These are phyloP conservation scores for Ocimum tenuiflorum DNA, from an alignment of 257 asterid species.

Conservation along the genomic window DNA sequence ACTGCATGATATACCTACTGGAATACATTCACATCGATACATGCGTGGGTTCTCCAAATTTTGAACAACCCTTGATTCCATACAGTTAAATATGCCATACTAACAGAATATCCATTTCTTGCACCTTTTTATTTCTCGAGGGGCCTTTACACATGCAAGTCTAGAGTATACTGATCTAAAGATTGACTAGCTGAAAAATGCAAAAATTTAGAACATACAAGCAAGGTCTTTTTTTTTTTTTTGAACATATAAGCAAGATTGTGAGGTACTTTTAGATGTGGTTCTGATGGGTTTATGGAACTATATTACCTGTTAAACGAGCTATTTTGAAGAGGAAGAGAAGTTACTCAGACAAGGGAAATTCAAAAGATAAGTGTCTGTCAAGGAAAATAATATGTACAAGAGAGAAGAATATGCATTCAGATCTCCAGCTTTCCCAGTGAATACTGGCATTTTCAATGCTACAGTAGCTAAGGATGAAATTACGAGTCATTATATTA, in stretches of 20 bases:
- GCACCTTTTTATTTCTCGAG: not conserved
- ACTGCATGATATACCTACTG: not conserved
- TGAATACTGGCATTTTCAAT: no score
- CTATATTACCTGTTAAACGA: not conserved
- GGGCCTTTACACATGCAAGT: not conserved
- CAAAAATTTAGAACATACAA: no score
- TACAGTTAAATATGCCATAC: not conserved
- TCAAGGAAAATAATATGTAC: not conserved
- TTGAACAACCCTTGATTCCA: not conserved
- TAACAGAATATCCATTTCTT: not conserved
- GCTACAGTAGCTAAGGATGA: no score
- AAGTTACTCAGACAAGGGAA: not conserved
- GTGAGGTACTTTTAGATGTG: not conserved
- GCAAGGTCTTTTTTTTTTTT: no score
- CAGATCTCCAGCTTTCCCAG: not conserved
- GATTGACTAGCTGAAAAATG: not conserved
- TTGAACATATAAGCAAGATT: not conserved
- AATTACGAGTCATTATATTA: no score
- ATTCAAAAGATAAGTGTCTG: not conserved
- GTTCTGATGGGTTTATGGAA: not conserved
- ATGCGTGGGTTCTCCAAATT: not conserved
- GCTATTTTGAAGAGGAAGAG: not conserved
- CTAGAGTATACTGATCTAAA: not conserved
- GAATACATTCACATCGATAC: not conserved
- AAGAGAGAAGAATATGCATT: not conserved